phyloP scores from a whole-genome alignment of 352 stramenopile species.

The Stramenopiles sp. region DNA sequence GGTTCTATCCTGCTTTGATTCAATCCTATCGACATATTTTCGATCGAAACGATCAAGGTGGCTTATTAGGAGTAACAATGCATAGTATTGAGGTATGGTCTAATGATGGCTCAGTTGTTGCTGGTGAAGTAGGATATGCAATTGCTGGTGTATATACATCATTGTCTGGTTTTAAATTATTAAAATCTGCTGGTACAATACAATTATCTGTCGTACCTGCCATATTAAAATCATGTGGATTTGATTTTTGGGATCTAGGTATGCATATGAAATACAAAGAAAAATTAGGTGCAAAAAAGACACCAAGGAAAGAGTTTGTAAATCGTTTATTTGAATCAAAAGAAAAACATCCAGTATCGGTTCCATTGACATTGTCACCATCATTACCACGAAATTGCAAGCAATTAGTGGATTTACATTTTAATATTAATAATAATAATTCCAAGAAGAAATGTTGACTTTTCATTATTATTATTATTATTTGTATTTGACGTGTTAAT shows the following conservation, averaged over 20 bases:
- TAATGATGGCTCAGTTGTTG: constrained; percentile 41
- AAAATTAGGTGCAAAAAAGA: constrained; percentile 40
- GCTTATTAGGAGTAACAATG: constrained; percentile 33
- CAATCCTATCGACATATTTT: constrained; percentile 46
- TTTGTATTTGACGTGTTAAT: no score
- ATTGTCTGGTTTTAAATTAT: constrained; percentile 41
- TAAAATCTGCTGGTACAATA: constrained; percentile 41
- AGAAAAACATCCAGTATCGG: background rate
- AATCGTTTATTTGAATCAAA: constrained; percentile 9
- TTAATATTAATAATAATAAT: no score
- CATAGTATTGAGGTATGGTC: constrained; percentile 73
- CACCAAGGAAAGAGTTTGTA: constrained; percentile 44
- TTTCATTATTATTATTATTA: no score
- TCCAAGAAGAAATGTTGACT: no score
- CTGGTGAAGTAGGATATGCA: constrained; percentile 73
- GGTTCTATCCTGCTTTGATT: constrained; percentile 70
- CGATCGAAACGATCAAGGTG: constrained; percentile 24
- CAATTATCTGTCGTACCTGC: constrained; percentile 49
- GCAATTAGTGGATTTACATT: background rate
- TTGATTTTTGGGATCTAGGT: constrained; percentile 57
- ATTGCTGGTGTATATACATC: constrained; percentile 71
- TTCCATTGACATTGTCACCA: background rate
- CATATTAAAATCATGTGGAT: constrained; percentile 41
- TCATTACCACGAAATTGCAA: background rate
- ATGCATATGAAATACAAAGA: constrained; percentile 70